Percentiles rank a stretch among this genome's conserved stretches.
Conservation (phyloP, 495 filamentous ascomycete genomes). For the Aspergillus affinis region DNA sequence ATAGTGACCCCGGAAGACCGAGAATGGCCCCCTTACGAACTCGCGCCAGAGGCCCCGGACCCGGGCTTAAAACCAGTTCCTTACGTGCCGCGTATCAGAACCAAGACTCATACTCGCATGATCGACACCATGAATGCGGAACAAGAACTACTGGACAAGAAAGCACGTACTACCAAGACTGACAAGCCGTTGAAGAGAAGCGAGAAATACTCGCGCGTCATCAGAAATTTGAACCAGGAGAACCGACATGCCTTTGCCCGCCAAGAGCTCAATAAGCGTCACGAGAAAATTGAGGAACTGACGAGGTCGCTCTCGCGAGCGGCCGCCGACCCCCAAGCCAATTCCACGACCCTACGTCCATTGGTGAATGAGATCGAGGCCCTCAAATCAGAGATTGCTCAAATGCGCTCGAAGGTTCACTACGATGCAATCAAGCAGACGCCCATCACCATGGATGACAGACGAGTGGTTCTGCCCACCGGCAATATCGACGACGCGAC, state of each 20-base stretch:
- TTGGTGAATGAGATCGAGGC: slow-evolving; percentile 24
- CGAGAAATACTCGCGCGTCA: neutral
- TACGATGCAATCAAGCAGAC: slow-evolving; percentile 21
- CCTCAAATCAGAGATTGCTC: slow-evolving; percentile 5
- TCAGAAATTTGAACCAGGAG: slow-evolving; percentile 35
- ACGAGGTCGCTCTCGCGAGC: slow-evolving; percentile 29
- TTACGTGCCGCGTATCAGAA: slow-evolving; percentile 22
- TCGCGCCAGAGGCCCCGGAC: slow-evolving; percentile 22
- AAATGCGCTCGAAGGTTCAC: slow-evolving; percentile 22
- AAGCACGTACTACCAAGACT: slow-evolving; percentile 4
- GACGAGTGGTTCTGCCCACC: slow-evolving; percentile 16
- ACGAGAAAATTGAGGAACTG: slow-evolving; percentile 28
- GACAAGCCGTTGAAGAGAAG: neutral
- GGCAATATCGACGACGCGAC: slow-evolving; percentile 41
- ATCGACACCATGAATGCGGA: slow-evolving; percentile 17
- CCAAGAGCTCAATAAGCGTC: slow-evolving; percentile 27
- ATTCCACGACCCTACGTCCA: slow-evolving; percentile 32
- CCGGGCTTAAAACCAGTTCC: slow-evolving; percentile 14
- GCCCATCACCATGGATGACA: slow-evolving; percentile 22
- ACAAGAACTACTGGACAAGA: neutral
- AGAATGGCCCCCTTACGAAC: slow-evolving; percentile 23
- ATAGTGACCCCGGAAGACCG: slow-evolving; percentile 40
- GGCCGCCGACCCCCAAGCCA: slow-evolving; percentile 30
- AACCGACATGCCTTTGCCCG: slow-evolving; percentile 26
- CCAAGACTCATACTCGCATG: slow-evolving; percentile 22